Percentiles rank a stretch among this genome's conserved stretches.
phyloP scores from a whole-genome alignment of 108 stramenopile species.

The Aureococcus anophagefferens region DNA sequence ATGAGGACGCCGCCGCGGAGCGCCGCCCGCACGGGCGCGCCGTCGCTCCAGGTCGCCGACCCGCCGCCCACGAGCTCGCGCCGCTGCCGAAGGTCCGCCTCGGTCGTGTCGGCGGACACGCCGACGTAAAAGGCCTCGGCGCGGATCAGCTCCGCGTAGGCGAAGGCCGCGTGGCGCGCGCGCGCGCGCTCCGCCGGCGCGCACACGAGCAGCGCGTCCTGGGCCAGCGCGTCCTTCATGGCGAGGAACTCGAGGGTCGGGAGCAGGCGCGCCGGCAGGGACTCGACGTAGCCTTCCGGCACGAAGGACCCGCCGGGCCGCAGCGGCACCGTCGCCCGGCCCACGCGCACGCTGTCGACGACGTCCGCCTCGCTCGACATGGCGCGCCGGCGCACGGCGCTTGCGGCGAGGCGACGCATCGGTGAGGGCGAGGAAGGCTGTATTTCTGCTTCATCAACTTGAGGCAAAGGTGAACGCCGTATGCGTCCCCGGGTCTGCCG shows the following conservation, averaged over 20 bases:
- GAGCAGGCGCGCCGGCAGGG: background rate
- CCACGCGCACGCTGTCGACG: background rate
- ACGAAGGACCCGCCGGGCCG: background rate
- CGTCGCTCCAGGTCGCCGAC: slow-evolving; percentile 40
- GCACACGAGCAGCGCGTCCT: slow-evolving; percentile 67
- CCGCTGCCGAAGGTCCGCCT: slow-evolving; percentile 76
- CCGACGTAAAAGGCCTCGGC: slow-evolving; percentile 59
- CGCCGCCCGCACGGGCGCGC: slow-evolving; percentile 77
- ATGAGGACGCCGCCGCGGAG: slow-evolving; percentile 64
- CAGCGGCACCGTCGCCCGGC: background rate
- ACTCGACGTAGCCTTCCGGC: background rate
- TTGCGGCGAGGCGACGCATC: too few species aligned
- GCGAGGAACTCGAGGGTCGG: slow-evolving; percentile 62
- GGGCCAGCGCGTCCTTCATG: slow-evolving; percentile 63
- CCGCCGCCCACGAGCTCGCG: slow-evolving; percentile 32
- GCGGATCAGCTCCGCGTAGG: slow-evolving; percentile 53
- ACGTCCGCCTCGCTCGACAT: background rate
- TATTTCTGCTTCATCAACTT: too few species aligned
- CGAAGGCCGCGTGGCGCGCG: slow-evolving; percentile 49
- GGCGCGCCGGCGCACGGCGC: too few species aligned
- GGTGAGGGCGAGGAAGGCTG: too few species aligned
- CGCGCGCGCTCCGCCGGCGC: slow-evolving; percentile 39
- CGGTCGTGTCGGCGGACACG: slow-evolving; percentile 62
- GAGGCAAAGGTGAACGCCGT: too few species aligned
- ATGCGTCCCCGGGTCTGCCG: too few species aligned